Evolutionary conservation across 495 filamentous ascomycete species (phyloP).

Genomic region (Tuber melanosporum): DNA sequence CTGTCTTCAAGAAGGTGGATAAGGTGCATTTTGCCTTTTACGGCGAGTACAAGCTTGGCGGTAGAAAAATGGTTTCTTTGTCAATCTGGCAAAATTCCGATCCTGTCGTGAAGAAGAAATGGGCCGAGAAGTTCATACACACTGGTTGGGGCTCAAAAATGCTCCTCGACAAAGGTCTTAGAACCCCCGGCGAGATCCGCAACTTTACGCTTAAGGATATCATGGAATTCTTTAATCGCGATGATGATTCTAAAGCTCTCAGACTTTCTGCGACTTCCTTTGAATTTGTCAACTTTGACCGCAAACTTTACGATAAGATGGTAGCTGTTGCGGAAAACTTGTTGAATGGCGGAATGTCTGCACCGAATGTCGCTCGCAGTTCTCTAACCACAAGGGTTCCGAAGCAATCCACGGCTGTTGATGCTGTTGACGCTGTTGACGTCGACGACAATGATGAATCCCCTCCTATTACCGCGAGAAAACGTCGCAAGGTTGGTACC

Average conservation of each 20-base stretch:
- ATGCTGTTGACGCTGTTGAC: not conserved
- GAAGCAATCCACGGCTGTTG: not conserved
- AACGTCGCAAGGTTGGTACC: not conserved
- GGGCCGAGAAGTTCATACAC: constrained; percentile 28
- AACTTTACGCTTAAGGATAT: constrained; percentile 21
- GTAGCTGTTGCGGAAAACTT: not conserved
- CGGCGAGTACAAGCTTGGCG: constrained; percentile 24
- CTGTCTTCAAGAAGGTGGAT: constrained; percentile 22
- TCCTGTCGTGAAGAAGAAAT: constrained; percentile 22
- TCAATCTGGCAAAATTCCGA: constrained; percentile 12
- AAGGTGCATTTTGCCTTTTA: constrained; percentile 24
- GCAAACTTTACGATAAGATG: constrained; percentile 19
- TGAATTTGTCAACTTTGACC: constrained; percentile 24
- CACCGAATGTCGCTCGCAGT: not conserved
- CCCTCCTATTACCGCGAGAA: not conserved
- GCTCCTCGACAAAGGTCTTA: constrained; percentile 23
- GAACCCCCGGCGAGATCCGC: constrained; percentile 20
- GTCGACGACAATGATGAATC: not conserved
- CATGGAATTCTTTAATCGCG: constrained; percentile 23
- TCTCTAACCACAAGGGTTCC: not conserved
- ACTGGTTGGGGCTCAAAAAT: constrained; percentile 31
- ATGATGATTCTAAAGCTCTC: constrained; percentile 21
- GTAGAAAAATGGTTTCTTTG: constrained; percentile 14
- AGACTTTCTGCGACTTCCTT: constrained; percentile 29
- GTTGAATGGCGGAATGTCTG: not conserved